Evolutionary conservation across 495 filamentous ascomycete genomes (phyloP).

Genomic region (Tuber borchii): DNA sequence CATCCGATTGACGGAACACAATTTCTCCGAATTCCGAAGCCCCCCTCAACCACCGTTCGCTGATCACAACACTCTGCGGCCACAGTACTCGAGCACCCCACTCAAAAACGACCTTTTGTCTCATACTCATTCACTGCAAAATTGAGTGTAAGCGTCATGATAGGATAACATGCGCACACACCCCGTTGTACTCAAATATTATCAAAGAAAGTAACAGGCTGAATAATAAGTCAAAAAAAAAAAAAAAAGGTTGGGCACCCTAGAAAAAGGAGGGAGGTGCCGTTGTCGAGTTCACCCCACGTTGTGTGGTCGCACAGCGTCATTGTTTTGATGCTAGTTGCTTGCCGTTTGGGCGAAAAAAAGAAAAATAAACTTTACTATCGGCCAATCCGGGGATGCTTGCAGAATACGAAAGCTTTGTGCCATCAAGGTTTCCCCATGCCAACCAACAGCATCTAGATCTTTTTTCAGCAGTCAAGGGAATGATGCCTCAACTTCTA

Average conservation of each 20-base stretch:
- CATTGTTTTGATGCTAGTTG: not conserved
- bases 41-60: not conserved
- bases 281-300: no score
- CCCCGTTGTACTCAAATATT: not conserved
- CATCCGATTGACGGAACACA: not conserved
- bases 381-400: no score
- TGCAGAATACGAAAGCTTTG: no score
- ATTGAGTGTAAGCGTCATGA: not conserved
- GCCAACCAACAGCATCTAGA: no score
- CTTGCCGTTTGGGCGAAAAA: not conserved
- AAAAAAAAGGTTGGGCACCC: no score
- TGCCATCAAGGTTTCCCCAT: no score
- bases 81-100: not conserved
- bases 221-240: no score
- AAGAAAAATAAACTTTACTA: no score
- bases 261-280: no score
- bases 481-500: no score
- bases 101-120: not conserved
- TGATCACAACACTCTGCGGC: not conserved
- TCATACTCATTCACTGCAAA: not conserved
- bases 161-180: not conserved
- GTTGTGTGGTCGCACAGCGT: not conserved
- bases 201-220: not conserved
- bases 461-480: no score
- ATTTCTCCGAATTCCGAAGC: not conserved